Percentiles rank a stretch among this genome's conserved stretches.
These are phyloP conservation scores for Malus hybrid DNA, from an alignment of 331 rosid species.

Conservation along the genomic window DNA sequence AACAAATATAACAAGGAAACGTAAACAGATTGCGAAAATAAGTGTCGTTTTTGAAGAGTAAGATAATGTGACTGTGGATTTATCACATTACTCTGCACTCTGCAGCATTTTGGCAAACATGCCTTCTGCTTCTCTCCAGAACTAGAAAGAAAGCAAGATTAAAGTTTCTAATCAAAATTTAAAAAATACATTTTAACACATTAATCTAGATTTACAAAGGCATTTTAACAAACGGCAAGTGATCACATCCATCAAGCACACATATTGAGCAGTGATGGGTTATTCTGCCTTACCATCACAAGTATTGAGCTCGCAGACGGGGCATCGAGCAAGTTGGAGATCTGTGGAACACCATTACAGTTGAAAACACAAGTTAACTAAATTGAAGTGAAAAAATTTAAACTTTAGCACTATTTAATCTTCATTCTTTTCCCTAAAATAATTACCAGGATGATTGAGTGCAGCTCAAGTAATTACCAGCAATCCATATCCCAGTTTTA, in stretches of 20 bases:
- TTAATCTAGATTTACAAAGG: no score
- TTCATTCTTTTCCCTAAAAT: not conserved
- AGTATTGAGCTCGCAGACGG: slow-evolving; percentile 85
- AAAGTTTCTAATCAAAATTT: no score
- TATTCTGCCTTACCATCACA: slow-evolving; percentile 65
- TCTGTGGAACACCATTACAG: slow-evolving; percentile 49
- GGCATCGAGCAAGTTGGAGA: slow-evolving; percentile 97
- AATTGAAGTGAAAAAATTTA: not conserved
- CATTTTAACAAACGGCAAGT: no score
- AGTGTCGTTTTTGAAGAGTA: no score
- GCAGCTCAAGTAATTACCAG: slow-evolving; percentile 42
- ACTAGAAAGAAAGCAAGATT: no score
- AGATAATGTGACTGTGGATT: no score
- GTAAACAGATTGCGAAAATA: not conserved
- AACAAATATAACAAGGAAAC: not conserved
- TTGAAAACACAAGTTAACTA: slow-evolving; percentile 4
- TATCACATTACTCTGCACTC: no score
- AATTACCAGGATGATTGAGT: not conserved
- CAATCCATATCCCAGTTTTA: slow-evolving; percentile 87
- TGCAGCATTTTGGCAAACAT: not conserved
- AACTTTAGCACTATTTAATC: not conserved
- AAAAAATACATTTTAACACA: no score
- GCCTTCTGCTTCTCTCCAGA: no score
- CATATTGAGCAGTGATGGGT: not conserved
- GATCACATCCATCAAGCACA: not conserved